These are phyloP conservation scores for Neobulgaria alba DNA, from an alignment of 2,329 filamentous ascomycete species.

Conservation along the genomic window DNA sequence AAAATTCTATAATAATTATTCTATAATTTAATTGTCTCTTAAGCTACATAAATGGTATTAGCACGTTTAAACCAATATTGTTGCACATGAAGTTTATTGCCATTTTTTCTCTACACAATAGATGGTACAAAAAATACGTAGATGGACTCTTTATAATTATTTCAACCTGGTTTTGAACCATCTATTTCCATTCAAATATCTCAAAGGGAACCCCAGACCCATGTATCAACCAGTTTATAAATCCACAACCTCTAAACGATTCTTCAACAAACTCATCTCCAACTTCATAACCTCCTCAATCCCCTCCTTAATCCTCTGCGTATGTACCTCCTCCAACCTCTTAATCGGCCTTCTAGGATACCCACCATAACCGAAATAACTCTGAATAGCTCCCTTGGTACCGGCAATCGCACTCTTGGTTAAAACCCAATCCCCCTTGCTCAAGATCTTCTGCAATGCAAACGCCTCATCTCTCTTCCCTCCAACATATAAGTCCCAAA, in stretches of 20 bases:
- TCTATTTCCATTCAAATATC: too few relatives aligned
- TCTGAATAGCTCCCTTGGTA: slow-evolving; percentile 77
- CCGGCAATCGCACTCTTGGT: slow-evolving; percentile 77
- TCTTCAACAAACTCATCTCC: slow-evolving; percentile 37
- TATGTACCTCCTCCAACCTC: slow-evolving; percentile 49
- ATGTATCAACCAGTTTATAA: too few relatives aligned
- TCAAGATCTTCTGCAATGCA: slow-evolving; percentile 67
- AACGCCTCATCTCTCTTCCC: slow-evolving; percentile 70
- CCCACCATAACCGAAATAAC: slow-evolving; percentile 74
- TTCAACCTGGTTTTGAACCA: too few relatives aligned
- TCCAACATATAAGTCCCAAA: slow-evolving; percentile 67
- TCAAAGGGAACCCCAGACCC: too few relatives aligned
- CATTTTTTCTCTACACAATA: too few relatives aligned
- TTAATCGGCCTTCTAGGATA: slow-evolving; percentile 66
- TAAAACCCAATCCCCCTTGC: slow-evolving; percentile 72
- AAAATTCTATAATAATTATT: too few relatives aligned
- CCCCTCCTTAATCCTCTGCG: slow-evolving; percentile 44
- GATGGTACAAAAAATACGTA: too few relatives aligned
- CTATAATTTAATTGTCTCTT: too few relatives aligned
- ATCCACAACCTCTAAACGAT: not conserved
- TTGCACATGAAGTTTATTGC: too few relatives aligned
- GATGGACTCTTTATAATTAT: too few relatives aligned
- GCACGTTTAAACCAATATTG: too few relatives aligned
- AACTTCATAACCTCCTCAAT: slow-evolving; percentile 57
- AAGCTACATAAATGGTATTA: too few relatives aligned